These are phyloP conservation scores for Neurospora discreta DNA, from an alignment of 495 filamentous ascomycete species.

Conservation along the genomic window DNA sequence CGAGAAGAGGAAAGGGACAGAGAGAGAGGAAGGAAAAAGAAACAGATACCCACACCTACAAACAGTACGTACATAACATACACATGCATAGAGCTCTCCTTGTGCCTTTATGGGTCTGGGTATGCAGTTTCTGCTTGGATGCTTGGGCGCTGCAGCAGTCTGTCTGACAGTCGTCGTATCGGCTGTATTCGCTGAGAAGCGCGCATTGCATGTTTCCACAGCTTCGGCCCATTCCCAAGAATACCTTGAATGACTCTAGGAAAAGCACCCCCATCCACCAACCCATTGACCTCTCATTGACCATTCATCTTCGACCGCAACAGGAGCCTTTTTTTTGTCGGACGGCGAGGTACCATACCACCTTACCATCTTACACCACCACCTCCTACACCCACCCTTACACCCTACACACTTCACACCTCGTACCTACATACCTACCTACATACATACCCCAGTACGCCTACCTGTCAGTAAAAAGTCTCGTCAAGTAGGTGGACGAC, in stretches of 20 bases:
- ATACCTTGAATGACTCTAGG: not conserved
- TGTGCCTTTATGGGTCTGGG: not conserved
- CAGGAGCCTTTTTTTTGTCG: not conserved
- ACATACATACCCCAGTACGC: not conserved
- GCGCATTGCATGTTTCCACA: slow-evolving; percentile 15
- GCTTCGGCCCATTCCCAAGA: slow-evolving; percentile 11
- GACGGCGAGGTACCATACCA: not conserved
- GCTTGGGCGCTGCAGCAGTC: not conserved
- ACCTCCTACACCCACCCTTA: not conserved
- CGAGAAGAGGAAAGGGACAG: not conserved
- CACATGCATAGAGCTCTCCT: not conserved
- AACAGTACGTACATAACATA: not conserved
- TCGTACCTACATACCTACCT: not conserved
- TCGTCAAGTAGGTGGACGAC: slow-evolving; percentile 11
- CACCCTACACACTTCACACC: not conserved
- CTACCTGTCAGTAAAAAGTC: not conserved
- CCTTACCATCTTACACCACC: not conserved
- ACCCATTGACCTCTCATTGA: not conserved
- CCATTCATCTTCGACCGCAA: not conserved
- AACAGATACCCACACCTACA: not conserved
- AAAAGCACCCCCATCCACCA: not conserved
- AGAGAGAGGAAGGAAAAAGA: not conserved
- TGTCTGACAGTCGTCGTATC: slow-evolving; percentile 1
- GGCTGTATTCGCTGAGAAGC: slow-evolving; percentile 15
- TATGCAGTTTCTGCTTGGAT: slow-evolving; percentile 3